Conservation (phyloP, 371 early-diverging fungal species). For the Amoeboaphelidium occidentale region DNA sequence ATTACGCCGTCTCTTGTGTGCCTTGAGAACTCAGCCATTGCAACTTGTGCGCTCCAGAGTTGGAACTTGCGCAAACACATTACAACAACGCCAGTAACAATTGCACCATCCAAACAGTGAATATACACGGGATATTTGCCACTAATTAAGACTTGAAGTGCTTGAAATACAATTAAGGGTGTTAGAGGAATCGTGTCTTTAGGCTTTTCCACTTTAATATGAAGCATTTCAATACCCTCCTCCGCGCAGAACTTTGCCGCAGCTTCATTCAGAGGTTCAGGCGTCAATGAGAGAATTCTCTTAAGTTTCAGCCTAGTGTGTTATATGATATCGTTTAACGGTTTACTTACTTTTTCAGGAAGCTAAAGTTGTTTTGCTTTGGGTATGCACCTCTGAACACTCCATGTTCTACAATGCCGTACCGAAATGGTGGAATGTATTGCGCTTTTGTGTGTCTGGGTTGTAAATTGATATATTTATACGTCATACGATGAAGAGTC, state of each 20-base stretch:
- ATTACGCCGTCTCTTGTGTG: constrained; percentile 49
- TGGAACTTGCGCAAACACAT: constrained; percentile 70
- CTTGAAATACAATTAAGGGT: constrained; percentile 41
- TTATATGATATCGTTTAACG: no score
- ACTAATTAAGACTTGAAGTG: constrained; percentile 51
- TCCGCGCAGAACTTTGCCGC: constrained; percentile 29
- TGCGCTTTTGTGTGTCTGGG: no score
- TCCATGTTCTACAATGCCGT: constrained; percentile 46
- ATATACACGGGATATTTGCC: constrained; percentile 46
- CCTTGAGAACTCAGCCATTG: constrained; percentile 32
- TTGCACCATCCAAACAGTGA: constrained; percentile 73
- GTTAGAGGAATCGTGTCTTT: constrained; percentile 68
- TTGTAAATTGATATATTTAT: no score
- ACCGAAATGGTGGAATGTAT: constrained; percentile 64
- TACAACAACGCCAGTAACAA: constrained; percentile 59
- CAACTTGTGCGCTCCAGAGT: constrained; percentile 49
- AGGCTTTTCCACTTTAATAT: constrained; percentile 50
- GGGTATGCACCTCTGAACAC: constrained; percentile 70
- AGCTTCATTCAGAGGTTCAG: constrained; percentile 29
- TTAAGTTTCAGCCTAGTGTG: constrained; percentile 32
- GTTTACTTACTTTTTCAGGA: constrained; percentile 33
- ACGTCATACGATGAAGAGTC: no score
- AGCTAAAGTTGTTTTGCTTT: constrained; percentile 51
- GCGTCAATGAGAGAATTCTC: constrained; percentile 64
- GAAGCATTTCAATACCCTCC: constrained; percentile 36